These are phyloP conservation scores for Backusella circina DNA, from an alignment of 192 early-diverging fungal species.

Conservation along the genomic window DNA sequence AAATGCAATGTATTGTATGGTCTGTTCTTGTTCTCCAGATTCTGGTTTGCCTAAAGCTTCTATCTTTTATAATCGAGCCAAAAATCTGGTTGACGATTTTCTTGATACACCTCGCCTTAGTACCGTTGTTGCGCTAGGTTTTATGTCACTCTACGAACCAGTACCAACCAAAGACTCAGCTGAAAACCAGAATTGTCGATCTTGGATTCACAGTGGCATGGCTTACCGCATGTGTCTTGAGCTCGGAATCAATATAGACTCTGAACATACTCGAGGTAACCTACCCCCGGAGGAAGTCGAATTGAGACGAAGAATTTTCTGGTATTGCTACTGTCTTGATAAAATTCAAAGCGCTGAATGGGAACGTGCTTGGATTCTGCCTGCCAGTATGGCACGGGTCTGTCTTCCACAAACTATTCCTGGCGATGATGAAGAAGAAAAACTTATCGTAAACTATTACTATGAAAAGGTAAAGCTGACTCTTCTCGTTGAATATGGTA, in stretches of 20 bases:
- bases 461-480: neutral
- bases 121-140: constrained; percentile 15
- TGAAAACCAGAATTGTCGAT: neutral
- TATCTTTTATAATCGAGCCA: constrained; percentile 25
- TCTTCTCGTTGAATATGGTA: neutral
- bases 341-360: constrained; percentile 17
- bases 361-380: constrained; percentile 16
- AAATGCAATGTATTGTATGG: neutral
- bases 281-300: constrained; percentile 9
- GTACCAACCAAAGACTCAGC: neutral
- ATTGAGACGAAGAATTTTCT: constrained; percentile 18
- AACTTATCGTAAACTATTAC: neutral
- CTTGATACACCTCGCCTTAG: constrained; percentile 22
- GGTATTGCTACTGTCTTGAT: constrained; percentile 27
- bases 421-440: neutral
- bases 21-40: neutral
- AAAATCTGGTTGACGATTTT: constrained; percentile 14
- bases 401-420: neutral
- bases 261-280: neutral
- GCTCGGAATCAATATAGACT: constrained; percentile 11
- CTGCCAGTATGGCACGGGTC: neutral
- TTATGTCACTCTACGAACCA: constrained; percentile 19
- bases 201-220: constrained; percentile 16
- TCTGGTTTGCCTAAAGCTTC: neutral
- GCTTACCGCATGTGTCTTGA: constrained; percentile 18